phyloP scores from a whole-genome alignment of 345 rosid species.

The Brassica nigra region DNA sequence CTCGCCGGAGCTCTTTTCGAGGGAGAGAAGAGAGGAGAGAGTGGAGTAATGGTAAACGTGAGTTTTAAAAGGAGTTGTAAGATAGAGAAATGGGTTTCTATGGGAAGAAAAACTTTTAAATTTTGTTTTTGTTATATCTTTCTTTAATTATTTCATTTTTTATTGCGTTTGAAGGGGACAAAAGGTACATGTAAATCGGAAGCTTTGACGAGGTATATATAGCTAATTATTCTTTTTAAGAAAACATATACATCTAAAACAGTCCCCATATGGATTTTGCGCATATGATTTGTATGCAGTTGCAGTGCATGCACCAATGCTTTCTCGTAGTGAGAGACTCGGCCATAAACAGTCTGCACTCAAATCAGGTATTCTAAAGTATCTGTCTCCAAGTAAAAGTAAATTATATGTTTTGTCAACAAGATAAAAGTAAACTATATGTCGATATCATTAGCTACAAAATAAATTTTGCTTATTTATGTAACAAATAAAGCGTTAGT shows the following conservation, averaged over 20 bases:
- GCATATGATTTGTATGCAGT: neutral
- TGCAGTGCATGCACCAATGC: neutral
- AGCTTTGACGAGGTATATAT: slow-evolving; percentile 31
- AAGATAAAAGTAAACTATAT: neutral
- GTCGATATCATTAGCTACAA: neutral
- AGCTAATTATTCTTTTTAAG: neutral
- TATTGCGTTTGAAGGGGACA: slow-evolving; percentile 44
- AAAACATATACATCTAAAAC: neutral
- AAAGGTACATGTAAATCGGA: slow-evolving; percentile 33
- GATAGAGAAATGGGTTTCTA: slow-evolving; percentile 38
- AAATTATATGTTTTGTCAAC: neutral
- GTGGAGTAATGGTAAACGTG: slow-evolving; percentile 36
- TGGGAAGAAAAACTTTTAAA: slow-evolving; percentile 2
- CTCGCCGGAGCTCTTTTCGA: slow-evolving; percentile 25
- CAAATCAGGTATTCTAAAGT: neutral
- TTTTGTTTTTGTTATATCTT: neutral
- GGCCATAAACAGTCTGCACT: neutral
- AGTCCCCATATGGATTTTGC: neutral
- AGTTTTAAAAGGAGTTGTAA: slow-evolving; percentile 38
- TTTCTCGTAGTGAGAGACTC: neutral
- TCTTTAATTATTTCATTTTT: slow-evolving; percentile 3
- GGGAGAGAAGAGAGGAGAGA: slow-evolving; percentile 34
- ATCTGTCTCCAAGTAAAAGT: neutral
- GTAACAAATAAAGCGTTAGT: neutral
- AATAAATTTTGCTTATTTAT: neutral